Evolutionary conservation across 192 early-diverging fungal species (phyloP).

Genomic region (Radiomyces spectabilis): DNA sequence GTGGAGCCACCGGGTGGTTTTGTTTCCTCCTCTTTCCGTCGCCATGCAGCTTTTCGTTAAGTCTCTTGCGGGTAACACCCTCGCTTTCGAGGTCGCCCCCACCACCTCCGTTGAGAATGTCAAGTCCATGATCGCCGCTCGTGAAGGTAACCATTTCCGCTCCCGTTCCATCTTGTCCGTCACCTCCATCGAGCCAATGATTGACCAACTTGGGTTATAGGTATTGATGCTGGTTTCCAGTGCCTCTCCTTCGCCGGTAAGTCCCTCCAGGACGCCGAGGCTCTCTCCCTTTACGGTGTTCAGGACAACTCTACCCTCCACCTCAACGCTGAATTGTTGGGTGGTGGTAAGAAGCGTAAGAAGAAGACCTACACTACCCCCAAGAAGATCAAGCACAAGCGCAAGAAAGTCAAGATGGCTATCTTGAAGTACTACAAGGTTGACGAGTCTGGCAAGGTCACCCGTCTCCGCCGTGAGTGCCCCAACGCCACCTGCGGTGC

Average conservation of each 20-base stretch:
- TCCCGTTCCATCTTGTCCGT: background rate
- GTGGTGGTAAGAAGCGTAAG: constrained; percentile 98
- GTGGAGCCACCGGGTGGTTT: no score
- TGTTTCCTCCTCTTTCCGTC: constrained; percentile 30
- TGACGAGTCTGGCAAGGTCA: constrained; percentile 93
- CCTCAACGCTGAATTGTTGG: constrained; percentile 62
- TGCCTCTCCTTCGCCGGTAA: constrained; percentile 50
- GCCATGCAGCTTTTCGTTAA: constrained; percentile 59
- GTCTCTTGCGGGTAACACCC: constrained; percentile 56
- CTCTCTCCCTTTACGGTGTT: constrained; percentile 44
- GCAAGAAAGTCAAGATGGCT: constrained; percentile 98
- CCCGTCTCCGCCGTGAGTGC: constrained; percentile 98
- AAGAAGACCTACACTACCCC: constrained; percentile 99
- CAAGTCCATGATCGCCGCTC: constrained; percentile 48
- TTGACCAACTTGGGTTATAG: constrained; percentile 10
- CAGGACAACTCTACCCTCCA: constrained; percentile 66
- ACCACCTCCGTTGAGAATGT: constrained; percentile 42
- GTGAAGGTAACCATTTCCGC: constrained; percentile 30
- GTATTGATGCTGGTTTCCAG: constrained; percentile 54
- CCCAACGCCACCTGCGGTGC: constrained; percentile 94
- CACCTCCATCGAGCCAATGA: constrained; percentile 5
- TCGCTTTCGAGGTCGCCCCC: constrained; percentile 52
- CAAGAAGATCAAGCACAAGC: constrained; percentile 99
- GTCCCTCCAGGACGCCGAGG: constrained; percentile 40
- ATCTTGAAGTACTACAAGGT: constrained; percentile 99